Evolutionary conservation across 192 early-diverging fungal genomes (phyloP).

Genomic region (Ramicandelaber brevisporus): DNA sequence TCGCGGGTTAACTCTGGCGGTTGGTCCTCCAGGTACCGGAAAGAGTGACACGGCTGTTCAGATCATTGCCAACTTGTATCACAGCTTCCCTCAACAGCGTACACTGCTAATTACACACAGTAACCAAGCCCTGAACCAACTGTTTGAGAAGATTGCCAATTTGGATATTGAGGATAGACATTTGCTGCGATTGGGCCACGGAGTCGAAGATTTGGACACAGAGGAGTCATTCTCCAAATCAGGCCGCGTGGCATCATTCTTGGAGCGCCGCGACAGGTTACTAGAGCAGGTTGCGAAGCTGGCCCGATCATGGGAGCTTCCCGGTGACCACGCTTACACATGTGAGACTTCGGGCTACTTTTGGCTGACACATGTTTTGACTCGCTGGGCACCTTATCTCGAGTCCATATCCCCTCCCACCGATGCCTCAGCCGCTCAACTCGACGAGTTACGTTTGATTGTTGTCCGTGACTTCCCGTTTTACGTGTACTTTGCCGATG

Average conservation of each 20-base stretch:
- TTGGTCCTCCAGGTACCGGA: conserved; percentile 96
- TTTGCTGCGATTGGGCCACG: conserved; percentile 82
- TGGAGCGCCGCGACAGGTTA: conserved; percentile 51
- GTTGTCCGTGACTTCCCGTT: conserved; percentile 52
- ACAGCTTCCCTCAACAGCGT: conserved; percentile 67
- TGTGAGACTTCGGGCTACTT: conserved; percentile 90
- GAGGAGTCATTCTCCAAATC: conserved; percentile 69
- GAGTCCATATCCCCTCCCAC: conserved; percentile 4
- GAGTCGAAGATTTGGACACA: conserved; percentile 67
- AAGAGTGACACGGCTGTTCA: conserved; percentile 97
- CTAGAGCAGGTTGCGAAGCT: conserved; percentile 52
- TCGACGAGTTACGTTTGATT: conserved; percentile 6
- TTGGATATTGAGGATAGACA: conserved; percentile 85
- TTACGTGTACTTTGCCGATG: conserved; percentile 38
- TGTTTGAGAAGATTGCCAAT: conserved; percentile 86
- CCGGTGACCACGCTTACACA: conserved; percentile 68
- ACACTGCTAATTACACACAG: conserved; percentile 86
- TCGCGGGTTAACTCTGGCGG: conserved; percentile 73
- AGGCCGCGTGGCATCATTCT: conserved; percentile 78
- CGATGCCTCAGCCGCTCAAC: conserved; percentile 4
- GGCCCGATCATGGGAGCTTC: conserved; percentile 43
- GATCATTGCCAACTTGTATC: conserved; percentile 85
- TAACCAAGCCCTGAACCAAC: conserved; percentile 95
- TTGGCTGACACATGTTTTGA: conserved; percentile 42
- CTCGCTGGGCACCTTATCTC: conserved; percentile 49